Evolutionary conservation across 441 rosid species (phyloP), one percentile per base, ranked within the genome.

Genomic region (Theobroma grandiflorum): DNA sequence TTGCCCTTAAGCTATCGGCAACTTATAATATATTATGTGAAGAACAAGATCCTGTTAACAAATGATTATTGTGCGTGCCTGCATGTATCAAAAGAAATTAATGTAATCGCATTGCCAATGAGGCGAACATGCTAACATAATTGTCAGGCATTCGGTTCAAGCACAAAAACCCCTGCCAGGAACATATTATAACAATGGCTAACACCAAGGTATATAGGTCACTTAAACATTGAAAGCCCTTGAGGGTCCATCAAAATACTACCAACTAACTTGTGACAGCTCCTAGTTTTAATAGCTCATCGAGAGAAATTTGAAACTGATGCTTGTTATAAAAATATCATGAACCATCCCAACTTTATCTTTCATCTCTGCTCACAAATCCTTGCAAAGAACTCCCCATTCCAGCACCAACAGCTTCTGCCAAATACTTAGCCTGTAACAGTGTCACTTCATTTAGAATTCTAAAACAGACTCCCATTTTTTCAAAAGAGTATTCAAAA

Each of bases 391-490:
- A 92, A 80, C 86, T 89, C 38, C 98, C 97, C 84, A 94, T 86
- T 73, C 99, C 99, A 33, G 95, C 95, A 79, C 98, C 91, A 62
- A 94, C 92, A 80, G 94, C 93, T 86, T 96, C 90, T 22, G 98
- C 99, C 84, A 96, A 88, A 84, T 96, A 90, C 83, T 84, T 87
- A 11, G 94, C 99, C 99, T 95, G 94, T 80, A 86, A 74, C 58
- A 78, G n/a, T 35, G 69, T 43, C 9, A 69, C 68, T 8, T 37
- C 26, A 37, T 83, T 38, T 82, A 20, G 50, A 47, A 20, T 11
- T 80, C 74, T 38, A 72, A 75, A 50, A 22, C 68, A 14, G 42
- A 73, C 53, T 4, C 16, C 38, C 55, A 35, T 31, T 42, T 38
- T 50, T 2, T 43, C 43, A 47, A 16, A 26, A 6, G n/a, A 65